phyloP scores from a whole-genome alignment of 163 green algal species.

The Chlamydomonas reinhardtii region DNA sequence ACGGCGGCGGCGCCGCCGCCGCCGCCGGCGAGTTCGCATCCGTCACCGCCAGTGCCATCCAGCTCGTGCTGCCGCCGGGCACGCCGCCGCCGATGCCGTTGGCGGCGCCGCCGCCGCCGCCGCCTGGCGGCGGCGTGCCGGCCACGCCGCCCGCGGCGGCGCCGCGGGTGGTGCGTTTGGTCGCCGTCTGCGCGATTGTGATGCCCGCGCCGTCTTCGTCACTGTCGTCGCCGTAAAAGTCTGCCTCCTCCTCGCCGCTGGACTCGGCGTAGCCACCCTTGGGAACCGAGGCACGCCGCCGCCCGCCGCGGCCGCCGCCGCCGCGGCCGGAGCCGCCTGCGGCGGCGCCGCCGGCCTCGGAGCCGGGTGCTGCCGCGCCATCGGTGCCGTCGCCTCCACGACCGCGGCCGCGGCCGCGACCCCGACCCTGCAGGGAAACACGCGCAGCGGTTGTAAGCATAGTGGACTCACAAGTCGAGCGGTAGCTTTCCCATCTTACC shows the following conservation, averaged over 20 bases:
- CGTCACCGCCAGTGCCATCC: slow-evolving; percentile 2
- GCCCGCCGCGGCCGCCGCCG: neutral
- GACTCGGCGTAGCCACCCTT: slow-evolving; percentile 31
- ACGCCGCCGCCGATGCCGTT: neutral
- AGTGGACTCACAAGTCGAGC: too few relatives aligned
- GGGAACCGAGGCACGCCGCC: slow-evolving; percentile 9
- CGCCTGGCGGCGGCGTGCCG: slow-evolving; percentile 1
- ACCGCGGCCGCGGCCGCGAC: too few relatives aligned
- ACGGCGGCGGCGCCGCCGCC: neutral
- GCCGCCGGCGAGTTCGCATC: neutral
- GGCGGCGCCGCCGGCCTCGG: neutral
- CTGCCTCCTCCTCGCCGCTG: slow-evolving; percentile 8
- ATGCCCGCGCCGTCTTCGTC: slow-evolving; percentile 1
- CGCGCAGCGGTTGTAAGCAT: too few relatives aligned
- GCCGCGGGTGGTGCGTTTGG: slow-evolving; percentile 20
- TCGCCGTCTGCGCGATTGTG: neutral
- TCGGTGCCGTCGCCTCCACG: too few relatives aligned
- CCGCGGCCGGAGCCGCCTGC: neutral
- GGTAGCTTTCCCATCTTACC: too few relatives aligned
- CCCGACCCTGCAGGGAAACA: too few relatives aligned
- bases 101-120: neutral
- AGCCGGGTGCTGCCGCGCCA: too few relatives aligned
- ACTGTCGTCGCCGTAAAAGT: slow-evolving; percentile 1
- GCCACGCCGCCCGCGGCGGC: neutral
- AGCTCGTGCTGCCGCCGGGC: slow-evolving; percentile 7